Conservation (phyloP, 208 protist genomes). For the Leishmania amazonensis region DNA sequence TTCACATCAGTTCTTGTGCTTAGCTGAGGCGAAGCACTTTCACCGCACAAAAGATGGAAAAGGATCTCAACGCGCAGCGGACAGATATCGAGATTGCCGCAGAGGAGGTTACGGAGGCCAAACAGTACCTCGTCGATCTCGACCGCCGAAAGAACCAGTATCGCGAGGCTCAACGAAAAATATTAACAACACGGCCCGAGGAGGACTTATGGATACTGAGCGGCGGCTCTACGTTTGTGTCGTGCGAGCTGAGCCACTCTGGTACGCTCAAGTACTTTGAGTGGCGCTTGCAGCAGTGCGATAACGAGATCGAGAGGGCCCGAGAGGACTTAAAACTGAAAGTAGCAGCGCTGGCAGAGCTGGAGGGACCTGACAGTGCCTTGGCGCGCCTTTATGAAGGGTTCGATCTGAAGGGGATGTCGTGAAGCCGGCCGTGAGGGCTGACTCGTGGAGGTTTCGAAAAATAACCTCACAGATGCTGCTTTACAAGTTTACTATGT, state of each 20-base stretch:
- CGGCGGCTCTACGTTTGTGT: constrained; percentile 80
- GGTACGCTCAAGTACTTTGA: constrained; percentile 66
- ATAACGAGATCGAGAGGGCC: constrained; percentile 60
- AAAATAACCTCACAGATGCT: neutral
- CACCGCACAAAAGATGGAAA: constrained; percentile 11
- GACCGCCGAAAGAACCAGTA: constrained; percentile 84
- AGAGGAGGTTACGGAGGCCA: constrained; percentile 68
- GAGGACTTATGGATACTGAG: constrained; percentile 81
- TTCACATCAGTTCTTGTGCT: neutral
- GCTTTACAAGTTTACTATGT: constrained; percentile 1
- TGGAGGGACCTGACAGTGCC: constrained; percentile 80
- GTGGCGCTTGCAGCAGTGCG: constrained; percentile 56
- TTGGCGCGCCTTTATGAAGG: constrained; percentile 69
- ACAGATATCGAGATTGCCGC: constrained; percentile 61
- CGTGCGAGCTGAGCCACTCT: constrained; percentile 53
- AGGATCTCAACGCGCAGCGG: constrained; percentile 31
- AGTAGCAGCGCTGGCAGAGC: constrained; percentile 72
- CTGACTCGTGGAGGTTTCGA: neutral
- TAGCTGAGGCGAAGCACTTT: neutral
- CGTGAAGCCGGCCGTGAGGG: neutral
- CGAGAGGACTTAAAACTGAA: constrained; percentile 78
- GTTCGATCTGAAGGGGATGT: constrained; percentile 63
- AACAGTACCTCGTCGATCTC: constrained; percentile 70
- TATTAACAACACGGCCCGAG: constrained; percentile 39
- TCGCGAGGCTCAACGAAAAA: constrained; percentile 65